Conservation (phyloP, 805 yeast species). For the Yarrowia yakushimensis region DNA sequence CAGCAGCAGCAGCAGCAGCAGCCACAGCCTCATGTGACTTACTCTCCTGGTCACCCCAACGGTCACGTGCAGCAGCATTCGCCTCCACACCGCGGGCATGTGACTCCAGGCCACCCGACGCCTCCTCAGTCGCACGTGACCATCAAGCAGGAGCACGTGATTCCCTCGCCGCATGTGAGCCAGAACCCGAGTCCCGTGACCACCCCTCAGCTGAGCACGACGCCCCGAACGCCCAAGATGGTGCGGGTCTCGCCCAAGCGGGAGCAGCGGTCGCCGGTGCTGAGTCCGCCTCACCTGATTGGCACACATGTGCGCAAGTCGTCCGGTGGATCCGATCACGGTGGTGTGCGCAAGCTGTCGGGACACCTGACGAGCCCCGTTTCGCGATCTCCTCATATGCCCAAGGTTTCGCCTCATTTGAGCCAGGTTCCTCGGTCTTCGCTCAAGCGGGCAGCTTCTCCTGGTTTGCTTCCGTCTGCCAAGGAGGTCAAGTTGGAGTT, state of each 20-base stretch:
- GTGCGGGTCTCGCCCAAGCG: background rate
- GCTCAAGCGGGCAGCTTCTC: background rate
- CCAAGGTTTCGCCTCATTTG: background rate
- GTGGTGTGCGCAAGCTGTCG: too few species aligned
- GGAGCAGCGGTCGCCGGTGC: background rate
- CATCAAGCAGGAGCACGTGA: slow-evolving; percentile 2
- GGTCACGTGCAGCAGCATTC: background rate
- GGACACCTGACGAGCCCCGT: background rate
- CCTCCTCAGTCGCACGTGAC: background rate
- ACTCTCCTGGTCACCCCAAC: background rate
- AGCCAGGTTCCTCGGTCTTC: background rate
- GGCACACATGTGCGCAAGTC: background rate
- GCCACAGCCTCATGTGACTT: background rate
- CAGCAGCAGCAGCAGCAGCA: background rate
- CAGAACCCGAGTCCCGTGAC: slow-evolving; percentile 2
- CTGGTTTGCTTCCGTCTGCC: background rate
- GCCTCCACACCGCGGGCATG: background rate
- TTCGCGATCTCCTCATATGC: background rate
- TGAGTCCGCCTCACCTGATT: background rate
- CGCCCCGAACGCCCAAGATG: background rate
- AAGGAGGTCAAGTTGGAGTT: slow-evolving; percentile 10
- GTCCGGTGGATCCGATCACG: too few species aligned
- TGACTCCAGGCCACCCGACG: background rate
- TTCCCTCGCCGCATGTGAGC: slow-evolving; percentile 1
- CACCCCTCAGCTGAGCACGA: background rate